phyloP scores from a whole-genome alignment of 2,329 filamentous ascomycete species.

The Macrophomina phaseolina region DNA sequence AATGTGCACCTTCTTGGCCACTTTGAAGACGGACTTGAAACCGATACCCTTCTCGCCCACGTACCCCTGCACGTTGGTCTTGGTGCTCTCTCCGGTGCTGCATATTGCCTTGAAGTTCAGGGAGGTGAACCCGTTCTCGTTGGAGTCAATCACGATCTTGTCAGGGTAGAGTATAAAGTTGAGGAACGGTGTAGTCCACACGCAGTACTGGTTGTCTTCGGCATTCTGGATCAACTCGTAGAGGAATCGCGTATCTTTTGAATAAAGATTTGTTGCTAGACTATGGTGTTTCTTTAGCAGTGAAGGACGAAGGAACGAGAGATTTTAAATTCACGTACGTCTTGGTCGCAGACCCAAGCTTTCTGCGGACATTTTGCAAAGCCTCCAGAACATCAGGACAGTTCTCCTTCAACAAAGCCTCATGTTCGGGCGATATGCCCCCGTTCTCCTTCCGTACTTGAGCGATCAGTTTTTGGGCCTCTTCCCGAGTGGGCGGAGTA shows the following conservation, averaged over 20 bases:
- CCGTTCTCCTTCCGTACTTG: not conserved
- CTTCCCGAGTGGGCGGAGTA: not conserved
- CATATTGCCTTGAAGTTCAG: conserved; percentile 56
- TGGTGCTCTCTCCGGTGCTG: conserved; percentile 54
- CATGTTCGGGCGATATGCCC: not conserved
- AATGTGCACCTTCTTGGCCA: conserved; percentile 45
- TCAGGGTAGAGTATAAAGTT: conserved; percentile 33
- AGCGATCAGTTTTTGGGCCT: not conserved
- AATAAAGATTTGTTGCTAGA: not conserved
- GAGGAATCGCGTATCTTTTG: conserved; percentile 35
- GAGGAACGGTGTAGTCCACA: conserved; percentile 30
- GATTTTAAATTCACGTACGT: not conserved
- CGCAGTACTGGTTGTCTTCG: conserved; percentile 46
- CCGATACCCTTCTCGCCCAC: conserved; percentile 46
- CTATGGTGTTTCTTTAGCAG: not conserved
- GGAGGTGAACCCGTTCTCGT: conserved; percentile 26
- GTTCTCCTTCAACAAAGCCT: not conserved
- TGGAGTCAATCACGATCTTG: conserved; percentile 46
- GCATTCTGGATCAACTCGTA: conserved; percentile 50
- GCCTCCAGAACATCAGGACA: not conserved
- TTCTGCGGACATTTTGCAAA: not conserved
- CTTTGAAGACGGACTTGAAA: conserved; percentile 46
- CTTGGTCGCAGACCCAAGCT: not conserved
- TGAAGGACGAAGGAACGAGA: not conserved
- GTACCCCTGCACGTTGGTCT: conserved; percentile 30